Evolutionary conservation across 176 grass and related monocot species (phyloP).

Genomic region (Leersia perrieri): DNA sequence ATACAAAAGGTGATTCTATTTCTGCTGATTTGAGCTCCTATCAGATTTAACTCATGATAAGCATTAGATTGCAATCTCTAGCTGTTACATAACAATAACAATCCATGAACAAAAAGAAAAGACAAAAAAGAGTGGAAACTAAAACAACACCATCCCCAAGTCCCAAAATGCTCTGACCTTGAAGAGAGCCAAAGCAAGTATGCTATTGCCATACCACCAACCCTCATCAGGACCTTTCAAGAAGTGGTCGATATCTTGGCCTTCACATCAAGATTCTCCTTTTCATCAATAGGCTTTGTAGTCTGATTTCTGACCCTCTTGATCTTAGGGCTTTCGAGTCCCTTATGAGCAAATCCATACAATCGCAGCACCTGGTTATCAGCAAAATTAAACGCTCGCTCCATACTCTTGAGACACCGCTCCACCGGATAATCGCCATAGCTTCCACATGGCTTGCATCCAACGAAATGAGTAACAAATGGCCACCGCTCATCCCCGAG

Average conservation of each 20-base stretch:
- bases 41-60: conserved; percentile 36
- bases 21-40: conserved; percentile 43
- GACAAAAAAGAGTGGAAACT: conserved; percentile 15
- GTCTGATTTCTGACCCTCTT: conserved; percentile 67
- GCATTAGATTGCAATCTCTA: conserved; percentile 38
- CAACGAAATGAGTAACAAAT: conserved; percentile 88
- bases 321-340: conserved; percentile 65
- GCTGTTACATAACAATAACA: conserved; percentile 39
- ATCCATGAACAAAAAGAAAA: conserved; percentile 13
- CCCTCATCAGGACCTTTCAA: conserved; percentile 17
- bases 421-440: conserved; percentile 89
- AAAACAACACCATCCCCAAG: conserved; percentile 27
- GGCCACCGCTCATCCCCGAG: conserved; percentile 91
- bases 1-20: conserved; percentile 40
- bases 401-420: conserved; percentile 86
- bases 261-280: conserved; percentile 67
- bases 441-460: conserved; percentile 92
- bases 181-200: conserved; percentile 35
- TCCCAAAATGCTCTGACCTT: conserved; percentile 52
- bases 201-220: conserved; percentile 19
- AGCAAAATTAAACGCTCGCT: conserved; percentile 89
- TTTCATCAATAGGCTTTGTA: conserved; percentile 57
- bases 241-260: conserved; percentile 49
- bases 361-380: conserved; percentile 84
- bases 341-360: conserved; percentile 78